These are phyloP conservation scores for Mycena alexandri DNA, from an alignment of 768 basidiomycete species.

Conservation along the genomic window DNA sequence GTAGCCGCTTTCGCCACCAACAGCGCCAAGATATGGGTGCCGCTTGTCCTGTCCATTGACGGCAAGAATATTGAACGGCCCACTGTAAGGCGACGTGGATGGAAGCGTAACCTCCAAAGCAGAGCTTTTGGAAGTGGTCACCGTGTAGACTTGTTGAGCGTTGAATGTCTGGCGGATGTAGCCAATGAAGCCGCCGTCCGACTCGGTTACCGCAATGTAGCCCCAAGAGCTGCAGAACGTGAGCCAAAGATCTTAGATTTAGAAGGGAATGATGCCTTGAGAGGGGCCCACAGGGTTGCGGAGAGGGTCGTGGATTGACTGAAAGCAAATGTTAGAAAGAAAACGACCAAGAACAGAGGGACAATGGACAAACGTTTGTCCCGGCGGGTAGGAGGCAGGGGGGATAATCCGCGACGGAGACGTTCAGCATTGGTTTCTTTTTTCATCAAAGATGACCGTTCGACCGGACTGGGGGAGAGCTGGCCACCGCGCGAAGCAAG, in stretches of 20 bases:
- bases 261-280: not conserved
- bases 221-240: slow-evolving; percentile 6
- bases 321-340: not conserved
- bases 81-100: slow-evolving; percentile 11
- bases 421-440: slow-evolving; percentile 22
- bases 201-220: not conserved
- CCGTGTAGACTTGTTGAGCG: slow-evolving; percentile 17
- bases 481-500: not conserved
- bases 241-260: not conserved
- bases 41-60: slow-evolving; percentile 3
- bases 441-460: not conserved
- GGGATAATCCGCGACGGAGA: slow-evolving; percentile 19
- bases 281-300: slow-evolving; percentile 11
- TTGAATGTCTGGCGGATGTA: slow-evolving; percentile 21
- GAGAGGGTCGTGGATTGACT: slow-evolving; percentile 1
- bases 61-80: slow-evolving; percentile 10
- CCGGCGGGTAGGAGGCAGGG: slow-evolving; percentile 20
- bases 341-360: not conserved
- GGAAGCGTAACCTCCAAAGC: slow-evolving; percentile 14
- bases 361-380: slow-evolving; percentile 6
- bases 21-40: slow-evolving; percentile 27
- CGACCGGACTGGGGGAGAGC: not conserved
- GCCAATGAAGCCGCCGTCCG: slow-evolving; percentile 1
- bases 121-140: slow-evolving; percentile 4
- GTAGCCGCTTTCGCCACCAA: slow-evolving; percentile 12